phyloP scores from a whole-genome alignment of 2,329 filamentous ascomycete genomes.

The Nemania bipapillata region DNA sequence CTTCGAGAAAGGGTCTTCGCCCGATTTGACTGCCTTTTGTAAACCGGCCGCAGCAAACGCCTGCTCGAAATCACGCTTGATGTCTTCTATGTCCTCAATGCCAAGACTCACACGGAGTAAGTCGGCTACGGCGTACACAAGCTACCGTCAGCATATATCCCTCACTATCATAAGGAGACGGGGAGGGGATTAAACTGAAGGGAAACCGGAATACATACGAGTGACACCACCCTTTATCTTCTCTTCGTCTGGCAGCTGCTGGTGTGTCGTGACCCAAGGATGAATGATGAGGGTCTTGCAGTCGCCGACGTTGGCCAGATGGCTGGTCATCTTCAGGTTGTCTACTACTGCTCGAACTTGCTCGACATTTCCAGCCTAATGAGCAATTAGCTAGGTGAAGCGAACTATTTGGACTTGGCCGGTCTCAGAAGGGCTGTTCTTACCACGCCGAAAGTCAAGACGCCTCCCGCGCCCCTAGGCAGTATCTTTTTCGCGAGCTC shows the following conservation, averaged over 20 bases:
- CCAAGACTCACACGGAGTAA: slow-evolving; percentile 76
- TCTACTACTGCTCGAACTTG: slow-evolving; percentile 68
- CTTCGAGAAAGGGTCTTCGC: slow-evolving; percentile 46
- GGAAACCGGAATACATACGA: slow-evolving; percentile 43
- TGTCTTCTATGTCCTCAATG: slow-evolving; percentile 78
- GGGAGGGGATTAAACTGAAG: neutral
- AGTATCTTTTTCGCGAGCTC: slow-evolving; percentile 74
- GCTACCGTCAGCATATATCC: slow-evolving; percentile 17
- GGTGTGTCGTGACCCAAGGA: slow-evolving; percentile 77
- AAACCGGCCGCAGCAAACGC: slow-evolving; percentile 63
- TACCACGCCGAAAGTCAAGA: slow-evolving; percentile 77
- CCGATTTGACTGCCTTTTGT: slow-evolving; percentile 43
- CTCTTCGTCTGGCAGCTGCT: slow-evolving; percentile 75
- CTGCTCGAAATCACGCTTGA: slow-evolving; percentile 76
- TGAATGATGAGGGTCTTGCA: slow-evolving; percentile 78
- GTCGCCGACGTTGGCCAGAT: slow-evolving; percentile 78
- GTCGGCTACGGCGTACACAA: slow-evolving; percentile 55
- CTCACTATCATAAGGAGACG: neutral
- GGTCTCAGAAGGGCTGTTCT: slow-evolving; percentile 51
- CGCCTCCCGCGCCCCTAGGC: slow-evolving; percentile 74
- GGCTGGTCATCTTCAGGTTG: slow-evolving; percentile 76
- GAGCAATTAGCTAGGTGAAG: slow-evolving; percentile 53
- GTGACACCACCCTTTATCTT: slow-evolving; percentile 73
- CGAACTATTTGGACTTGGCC: neutral
- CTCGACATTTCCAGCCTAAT: slow-evolving; percentile 51